Base-by-base conservation (phyloP, 345 rosid genomes). In the Gossypium bickii region DNA sequence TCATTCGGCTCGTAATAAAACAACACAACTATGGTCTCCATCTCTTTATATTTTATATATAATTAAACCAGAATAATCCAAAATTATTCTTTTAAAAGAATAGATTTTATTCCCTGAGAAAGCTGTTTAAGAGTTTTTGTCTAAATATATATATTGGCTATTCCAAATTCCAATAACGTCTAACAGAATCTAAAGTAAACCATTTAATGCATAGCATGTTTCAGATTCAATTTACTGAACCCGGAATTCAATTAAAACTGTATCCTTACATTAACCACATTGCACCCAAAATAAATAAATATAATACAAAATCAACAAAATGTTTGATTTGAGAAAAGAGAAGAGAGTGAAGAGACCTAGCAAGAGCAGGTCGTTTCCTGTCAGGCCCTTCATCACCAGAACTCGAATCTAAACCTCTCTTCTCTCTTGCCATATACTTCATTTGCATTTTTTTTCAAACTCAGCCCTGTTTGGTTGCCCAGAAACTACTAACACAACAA, bases 361-460 rank as follows among this genome's bases (percentile, higher is more conserved):
- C 97, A 78, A 94, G 84, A 84, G 98, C 97, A 4, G 98, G 98
- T 49, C 93, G 86, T 78, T 94, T 94, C 79, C 90, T 80, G 75
- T 92, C 97, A 38, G 97, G 89, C 43, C 81, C 86, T 55, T 86
- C 85, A 9, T 87, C 92, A 10, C 76, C 85, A 10, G 84, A 83
- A 71, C 85, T 81, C 63, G 86, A 83, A 66, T 92, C 98, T 62
- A 87, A 76, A 41, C 89, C 82, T 70, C 98, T 87, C 86, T 94
- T 94, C 69, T 88, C 95, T 80, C 96, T 82, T 62, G 81, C 92
- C 97, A 94, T 83, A 76, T 82, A 92, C 85, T 93, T 89, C 53
- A 92, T 86, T 22, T 92, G 92, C 98, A 90, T 93, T 74, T n/a
- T 80, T 11, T 56, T 80, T 78, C 27, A n/a, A 66, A 65, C 38